Conservation (phyloP, 257 asterid species). For the Catharanthus roseus region DNA sequence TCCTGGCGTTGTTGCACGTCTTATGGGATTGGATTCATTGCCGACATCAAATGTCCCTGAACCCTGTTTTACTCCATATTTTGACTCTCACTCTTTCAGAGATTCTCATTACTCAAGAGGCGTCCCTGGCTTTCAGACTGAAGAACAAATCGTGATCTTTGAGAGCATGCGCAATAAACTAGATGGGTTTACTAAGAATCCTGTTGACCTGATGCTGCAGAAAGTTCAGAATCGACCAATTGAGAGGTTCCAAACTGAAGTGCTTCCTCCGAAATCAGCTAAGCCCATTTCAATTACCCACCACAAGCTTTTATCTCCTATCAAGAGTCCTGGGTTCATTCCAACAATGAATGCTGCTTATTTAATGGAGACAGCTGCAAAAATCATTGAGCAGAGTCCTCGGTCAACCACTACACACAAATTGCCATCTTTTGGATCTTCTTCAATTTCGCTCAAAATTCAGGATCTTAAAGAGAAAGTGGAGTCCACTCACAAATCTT, state of each 20-base stretch:
- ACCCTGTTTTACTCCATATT: conserved; percentile 34
- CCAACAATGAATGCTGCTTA: conserved; percentile 88
- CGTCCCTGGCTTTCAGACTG: conserved; percentile 41
- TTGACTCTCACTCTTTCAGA: conserved; percentile 55
- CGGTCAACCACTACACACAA: conserved; percentile 46
- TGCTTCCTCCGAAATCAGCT: conserved; percentile 77
- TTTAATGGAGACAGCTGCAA: conserved; percentile 82
- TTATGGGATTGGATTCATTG: conserved; percentile 92
- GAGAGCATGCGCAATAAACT: conserved; percentile 73
- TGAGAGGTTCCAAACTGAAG: conserved; percentile 82
- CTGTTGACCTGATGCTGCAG: conserved; percentile 60
- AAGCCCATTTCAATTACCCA: conserved; percentile 71
- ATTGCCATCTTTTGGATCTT: conserved; percentile 45
- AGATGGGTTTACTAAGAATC: conserved; percentile 67
- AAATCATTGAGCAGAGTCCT: conserved; percentile 87
- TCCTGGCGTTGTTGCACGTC: conserved; percentile 98
- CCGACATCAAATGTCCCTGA: conserved; percentile 58
- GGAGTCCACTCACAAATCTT: conserved; percentile 58
- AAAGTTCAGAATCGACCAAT: conserved; percentile 61
- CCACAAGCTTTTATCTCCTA: conserved; percentile 75
- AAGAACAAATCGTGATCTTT: conserved; percentile 68
- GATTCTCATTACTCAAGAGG: conserved; percentile 47
- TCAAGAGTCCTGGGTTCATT: conserved; percentile 85
- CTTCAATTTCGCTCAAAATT: conserved; percentile 63
- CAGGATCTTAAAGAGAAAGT: conserved; percentile 58